Percentiles rank a stretch among this genome's conserved stretches.
Conservation (phyloP, 2,329 filamentous ascomycete genomes). For the Lasiodiplodia gonubiensis region DNA sequence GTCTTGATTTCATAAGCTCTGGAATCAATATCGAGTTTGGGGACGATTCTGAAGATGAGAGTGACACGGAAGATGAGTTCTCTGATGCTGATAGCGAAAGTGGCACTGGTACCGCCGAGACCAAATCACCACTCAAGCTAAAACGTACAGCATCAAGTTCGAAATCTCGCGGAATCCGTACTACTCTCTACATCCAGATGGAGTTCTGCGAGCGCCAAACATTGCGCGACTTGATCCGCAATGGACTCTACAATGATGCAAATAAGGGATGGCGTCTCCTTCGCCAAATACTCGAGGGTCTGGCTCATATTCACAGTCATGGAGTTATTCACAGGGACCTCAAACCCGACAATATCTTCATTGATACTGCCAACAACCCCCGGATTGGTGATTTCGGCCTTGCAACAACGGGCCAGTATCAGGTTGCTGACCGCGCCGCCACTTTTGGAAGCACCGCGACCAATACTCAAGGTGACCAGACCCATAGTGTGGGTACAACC, state of each 20-base stretch:
- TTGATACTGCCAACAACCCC: slow-evolving; percentile 86
- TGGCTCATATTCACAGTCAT: slow-evolving; percentile 86
- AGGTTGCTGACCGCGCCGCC: slow-evolving; percentile 60
- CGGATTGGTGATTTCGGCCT: slow-evolving; percentile 97
- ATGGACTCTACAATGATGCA: slow-evolving; percentile 73
- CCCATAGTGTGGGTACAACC: slow-evolving; percentile 74
- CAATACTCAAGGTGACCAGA: slow-evolving; percentile 64
- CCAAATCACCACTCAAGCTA: slow-evolving; percentile 43
- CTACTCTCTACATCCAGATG: slow-evolving; percentile 96
- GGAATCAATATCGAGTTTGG: slow-evolving; percentile 81
- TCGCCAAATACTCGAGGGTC: slow-evolving; percentile 85
- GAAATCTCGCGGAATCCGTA: slow-evolving; percentile 61
- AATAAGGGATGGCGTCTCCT: slow-evolving; percentile 89
- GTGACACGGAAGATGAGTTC: slow-evolving; percentile 43
- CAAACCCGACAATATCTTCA: slow-evolving; percentile 97
- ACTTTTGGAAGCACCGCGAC: slow-evolving; percentile 35
- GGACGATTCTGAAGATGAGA: slow-evolving; percentile 55
- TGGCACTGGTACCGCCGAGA: slow-evolving; percentile 40
- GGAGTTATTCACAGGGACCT: slow-evolving; percentile 95
- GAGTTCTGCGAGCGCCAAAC: slow-evolving; percentile 97
- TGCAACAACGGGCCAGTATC: slow-evolving; percentile 84
- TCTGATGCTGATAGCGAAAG: slow-evolving; percentile 55
- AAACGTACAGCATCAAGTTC: slow-evolving; percentile 54
- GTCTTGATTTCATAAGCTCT: slow-evolving; percentile 89
- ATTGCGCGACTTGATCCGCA: slow-evolving; percentile 82